Base-by-base conservation (phyloP, 2,329 filamentous ascomycete species). In the Epicoccum nigrum region DNA sequence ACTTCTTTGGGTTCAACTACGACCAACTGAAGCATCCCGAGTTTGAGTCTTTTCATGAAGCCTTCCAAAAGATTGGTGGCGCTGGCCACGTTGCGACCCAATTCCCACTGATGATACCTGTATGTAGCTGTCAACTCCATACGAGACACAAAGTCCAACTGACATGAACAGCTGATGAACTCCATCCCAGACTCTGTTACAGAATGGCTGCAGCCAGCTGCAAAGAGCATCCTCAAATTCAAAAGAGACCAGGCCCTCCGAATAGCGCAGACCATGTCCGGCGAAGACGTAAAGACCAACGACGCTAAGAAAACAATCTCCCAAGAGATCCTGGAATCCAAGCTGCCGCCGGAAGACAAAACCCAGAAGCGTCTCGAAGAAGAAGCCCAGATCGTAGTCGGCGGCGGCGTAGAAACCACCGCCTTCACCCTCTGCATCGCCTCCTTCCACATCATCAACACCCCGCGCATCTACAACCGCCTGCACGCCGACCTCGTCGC, bases 401-500 rank as follows among this genome's bases (percentile, higher is more conserved):
- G 70, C 19, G 73, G 72, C 41, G 73, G 72, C 44, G 72, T 74
- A 6, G 71, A 74, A 47, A 76, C 73, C 3, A 76, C 72, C 4
- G 68, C 69, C 9, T 71, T 69, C 23, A 49, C 67, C 1, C 57
- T 73, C 5, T 53, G 45, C 21, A 65, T 67, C 13, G 69, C 68
- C 3, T 32, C 56, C 9, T 73, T 66, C 51, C 64, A 72, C 54
- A 69, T 72, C 56, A 66, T 67, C 58, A 63, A 65, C 53, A 69
- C 55, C 4, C 67, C 64, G 0, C 55, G 47, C 17, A 67, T 72
- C 41, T 70, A 70, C 38, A 44, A 61, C 15, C 65, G 67, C 15
- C 45, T 72, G 3, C 68, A 71, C 35, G 56, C 45, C 11, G 68
- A 70, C 17, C 65, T 72, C 13, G 65, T 69, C 5, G 54, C 53